Percentiles rank a stretch among this genome's conserved stretches.
phyloP scores from a whole-genome alignment of 2,329 filamentous ascomycete species.

The Fusarium miscanthi region DNA sequence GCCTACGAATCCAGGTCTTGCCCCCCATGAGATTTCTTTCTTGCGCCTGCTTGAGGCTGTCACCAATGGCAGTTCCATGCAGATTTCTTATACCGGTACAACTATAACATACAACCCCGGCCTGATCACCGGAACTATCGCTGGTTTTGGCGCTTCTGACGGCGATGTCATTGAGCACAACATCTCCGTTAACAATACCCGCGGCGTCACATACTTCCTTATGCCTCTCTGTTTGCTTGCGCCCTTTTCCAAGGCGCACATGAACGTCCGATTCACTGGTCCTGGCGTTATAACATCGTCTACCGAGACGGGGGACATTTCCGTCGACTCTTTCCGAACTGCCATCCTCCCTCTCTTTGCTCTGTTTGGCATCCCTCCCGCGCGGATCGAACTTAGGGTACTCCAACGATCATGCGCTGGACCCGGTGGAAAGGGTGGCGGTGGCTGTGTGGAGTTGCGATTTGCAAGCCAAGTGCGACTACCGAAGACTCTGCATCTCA shows the following conservation, averaged over 20 bases:
- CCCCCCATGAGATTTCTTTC: constrained; percentile 94
- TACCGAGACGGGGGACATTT: constrained; percentile 86
- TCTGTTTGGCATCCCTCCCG: constrained; percentile 83
- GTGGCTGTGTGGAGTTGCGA: constrained; percentile 90
- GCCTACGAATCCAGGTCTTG: constrained; percentile 86
- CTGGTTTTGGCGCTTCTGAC: constrained; percentile 76
- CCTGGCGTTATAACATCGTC: constrained; percentile 92
- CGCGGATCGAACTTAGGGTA: constrained; percentile 86
- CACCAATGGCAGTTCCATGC: constrained; percentile 94
- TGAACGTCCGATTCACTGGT: constrained; percentile 91
- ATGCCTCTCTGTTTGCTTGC: constrained; percentile 89
- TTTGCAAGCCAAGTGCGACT: constrained; percentile 94
- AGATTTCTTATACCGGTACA: constrained; percentile 96
- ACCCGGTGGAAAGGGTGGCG: constrained; percentile 79
- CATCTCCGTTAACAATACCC: constrained; percentile 78
- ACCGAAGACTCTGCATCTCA: constrained; percentile 91
- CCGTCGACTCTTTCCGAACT: constrained; percentile 92
- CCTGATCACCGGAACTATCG: constrained; percentile 85
- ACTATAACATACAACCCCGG: constrained; percentile 92
- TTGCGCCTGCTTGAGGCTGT: constrained; percentile 92
- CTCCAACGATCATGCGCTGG: constrained; percentile 83
- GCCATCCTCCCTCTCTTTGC: constrained; percentile 91
- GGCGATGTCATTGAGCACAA: constrained; percentile 84
- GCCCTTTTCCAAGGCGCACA: constrained; percentile 89
- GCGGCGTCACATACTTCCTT: constrained; percentile 92